Percentiles rank a stretch among this genome's conserved stretches.
phyloP scores from a whole-genome alignment of 1,139 yeast species.

The Sugiyamaella pinicola region DNA sequence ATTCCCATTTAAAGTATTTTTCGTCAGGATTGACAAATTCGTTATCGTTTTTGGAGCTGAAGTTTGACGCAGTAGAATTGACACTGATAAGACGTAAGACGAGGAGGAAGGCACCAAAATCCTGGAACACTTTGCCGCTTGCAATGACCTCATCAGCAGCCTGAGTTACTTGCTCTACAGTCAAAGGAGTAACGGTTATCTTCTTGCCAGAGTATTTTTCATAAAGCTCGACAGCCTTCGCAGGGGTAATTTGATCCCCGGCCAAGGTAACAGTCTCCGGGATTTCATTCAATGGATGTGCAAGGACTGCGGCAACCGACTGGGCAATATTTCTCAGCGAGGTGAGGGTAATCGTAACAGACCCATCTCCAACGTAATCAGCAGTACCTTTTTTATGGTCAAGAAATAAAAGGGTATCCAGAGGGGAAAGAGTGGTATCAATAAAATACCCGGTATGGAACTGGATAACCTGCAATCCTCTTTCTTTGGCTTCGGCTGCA shows the following conservation, averaged over 20 bases:
- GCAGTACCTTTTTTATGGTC: constrained; percentile 33
- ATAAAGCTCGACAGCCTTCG: constrained; percentile 47
- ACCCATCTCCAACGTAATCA: constrained; percentile 42
- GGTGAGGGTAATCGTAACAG: constrained; percentile 43
- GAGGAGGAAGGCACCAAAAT: constrained; percentile 12
- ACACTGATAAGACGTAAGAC: constrained; percentile 44
- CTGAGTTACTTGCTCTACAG: constrained; percentile 43
- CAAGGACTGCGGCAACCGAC: constrained; percentile 49
- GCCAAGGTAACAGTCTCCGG: constrained; percentile 53
- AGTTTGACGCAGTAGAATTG: constrained; percentile 42
- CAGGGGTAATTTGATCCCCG: constrained; percentile 48
- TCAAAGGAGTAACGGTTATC: constrained; percentile 39
- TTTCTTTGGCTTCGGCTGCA: constrained; percentile 49
- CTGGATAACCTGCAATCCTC: constrained; percentile 57
- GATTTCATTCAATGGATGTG: constrained; percentile 45
- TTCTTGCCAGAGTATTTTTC: constrained; percentile 48
- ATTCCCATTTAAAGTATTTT: constrained; percentile 53
- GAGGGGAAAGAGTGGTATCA: constrained; percentile 30
- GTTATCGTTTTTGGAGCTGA: constrained; percentile 44
- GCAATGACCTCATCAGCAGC: constrained; percentile 37
- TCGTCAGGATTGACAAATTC: constrained; percentile 59
- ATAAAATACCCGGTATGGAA: constrained; percentile 51
- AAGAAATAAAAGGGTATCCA: constrained; percentile 23
- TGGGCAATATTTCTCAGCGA: constrained; percentile 53
- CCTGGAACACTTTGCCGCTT: constrained; percentile 23